Conservation (phyloP, 306 rosid genomes). For the Prunus campanulata region DNA sequence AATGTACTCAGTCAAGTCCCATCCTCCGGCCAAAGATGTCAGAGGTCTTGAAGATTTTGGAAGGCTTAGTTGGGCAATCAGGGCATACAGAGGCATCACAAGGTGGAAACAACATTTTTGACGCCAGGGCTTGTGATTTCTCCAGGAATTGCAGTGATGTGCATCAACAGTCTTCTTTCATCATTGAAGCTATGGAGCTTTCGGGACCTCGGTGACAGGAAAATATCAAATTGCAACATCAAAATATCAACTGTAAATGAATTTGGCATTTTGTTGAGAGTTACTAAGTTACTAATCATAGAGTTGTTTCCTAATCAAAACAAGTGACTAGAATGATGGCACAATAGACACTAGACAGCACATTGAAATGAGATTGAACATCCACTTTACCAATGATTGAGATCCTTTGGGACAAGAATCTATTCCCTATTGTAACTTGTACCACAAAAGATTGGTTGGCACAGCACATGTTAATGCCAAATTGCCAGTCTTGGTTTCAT, state of each 20-base stretch:
- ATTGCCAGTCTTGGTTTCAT: conserved; percentile 2
- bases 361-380: not conserved
- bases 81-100: conserved; percentile 53
- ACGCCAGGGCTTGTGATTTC: conserved; percentile 62
- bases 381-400: not conserved
- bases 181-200: conserved; percentile 87
- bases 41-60: conserved; percentile 66
- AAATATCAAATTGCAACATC: conserved; percentile 5
- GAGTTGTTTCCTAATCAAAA: not conserved
- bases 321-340: not conserved
- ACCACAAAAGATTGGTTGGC: not conserved
- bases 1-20: conserved; percentile 81
- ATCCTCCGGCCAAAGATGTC: conserved; percentile 87
- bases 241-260: conserved; percentile 37
- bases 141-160: conserved; percentile 57
- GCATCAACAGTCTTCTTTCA: conserved; percentile 71
- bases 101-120: conserved; percentile 44
- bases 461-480: conserved; percentile 24
- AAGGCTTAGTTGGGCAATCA: conserved; percentile 66
- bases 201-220: conserved; percentile 81
- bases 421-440: not conserved
- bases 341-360: not conserved
- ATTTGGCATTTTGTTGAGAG: conserved; percentile 23
- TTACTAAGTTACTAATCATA: not conserved
- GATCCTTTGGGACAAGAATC: not conserved